Evolutionary conservation across 2,329 filamentous ascomycete genomes (phyloP).

Genomic region (Diaporthe capsici): DNA sequence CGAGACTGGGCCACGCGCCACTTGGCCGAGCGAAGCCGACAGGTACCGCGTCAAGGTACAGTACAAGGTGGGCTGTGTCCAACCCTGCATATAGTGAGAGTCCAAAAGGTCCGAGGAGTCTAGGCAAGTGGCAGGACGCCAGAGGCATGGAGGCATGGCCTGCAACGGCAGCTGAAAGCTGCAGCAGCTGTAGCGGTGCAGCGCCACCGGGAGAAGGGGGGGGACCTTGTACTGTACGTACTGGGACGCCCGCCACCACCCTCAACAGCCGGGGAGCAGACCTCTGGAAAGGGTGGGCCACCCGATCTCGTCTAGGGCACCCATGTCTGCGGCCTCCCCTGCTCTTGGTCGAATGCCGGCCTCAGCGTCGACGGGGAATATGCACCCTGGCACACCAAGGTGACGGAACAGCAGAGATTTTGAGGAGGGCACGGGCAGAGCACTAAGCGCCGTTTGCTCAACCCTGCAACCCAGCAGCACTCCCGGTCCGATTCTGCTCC

Average conservation of each 20-base stretch:
- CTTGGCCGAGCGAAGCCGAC: slow-evolving; percentile 39
- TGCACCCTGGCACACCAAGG: slow-evolving; percentile 24
- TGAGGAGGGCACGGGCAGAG: slow-evolving; percentile 30
- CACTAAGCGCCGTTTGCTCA: slow-evolving; percentile 38
- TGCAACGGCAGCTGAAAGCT: slow-evolving; percentile 53
- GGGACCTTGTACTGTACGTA: slow-evolving; percentile 35
- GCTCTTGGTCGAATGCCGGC: slow-evolving; percentile 32
- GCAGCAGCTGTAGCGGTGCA: slow-evolving; percentile 49
- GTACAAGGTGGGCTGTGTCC: slow-evolving; percentile 51
- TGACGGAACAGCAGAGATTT: slow-evolving; percentile 33
- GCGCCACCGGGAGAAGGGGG: slow-evolving; percentile 45
- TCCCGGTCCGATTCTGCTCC: slow-evolving; percentile 31
- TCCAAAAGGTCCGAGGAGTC: slow-evolving; percentile 48
- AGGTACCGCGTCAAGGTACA: slow-evolving; percentile 41
- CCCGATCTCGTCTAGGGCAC: slow-evolving; percentile 38
- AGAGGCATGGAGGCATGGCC: slow-evolving; percentile 41
- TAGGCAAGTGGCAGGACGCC: slow-evolving; percentile 48
- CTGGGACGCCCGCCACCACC: slow-evolving; percentile 34
- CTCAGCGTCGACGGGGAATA: slow-evolving; percentile 35
- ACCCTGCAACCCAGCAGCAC: slow-evolving; percentile 35
- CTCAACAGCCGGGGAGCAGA: slow-evolving; percentile 18
- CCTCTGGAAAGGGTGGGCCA: slow-evolving; percentile 31
- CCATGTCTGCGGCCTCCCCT: slow-evolving; percentile 36
- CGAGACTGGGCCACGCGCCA: slow-evolving; percentile 35
- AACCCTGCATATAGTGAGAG: slow-evolving; percentile 52